Base-by-base conservation (phyloP, 116 monocot species). In the Iris pallida region DNA sequence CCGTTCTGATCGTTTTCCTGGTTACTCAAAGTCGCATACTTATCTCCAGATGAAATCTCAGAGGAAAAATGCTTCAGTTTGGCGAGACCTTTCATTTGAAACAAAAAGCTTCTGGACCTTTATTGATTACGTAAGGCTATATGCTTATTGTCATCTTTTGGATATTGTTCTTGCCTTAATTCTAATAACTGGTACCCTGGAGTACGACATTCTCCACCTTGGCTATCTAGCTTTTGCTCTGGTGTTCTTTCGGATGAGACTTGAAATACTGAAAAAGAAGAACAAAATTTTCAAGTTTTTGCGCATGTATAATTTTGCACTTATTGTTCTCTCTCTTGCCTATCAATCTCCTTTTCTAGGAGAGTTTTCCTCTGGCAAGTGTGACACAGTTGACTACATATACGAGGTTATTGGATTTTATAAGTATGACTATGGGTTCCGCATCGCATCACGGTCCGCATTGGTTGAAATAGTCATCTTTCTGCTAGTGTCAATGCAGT, bases 361-460 rank as follows among this genome's bases (percentile, higher is more conserved):
- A 48, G 74, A 76, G 53, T 87, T 83, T 65, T 83, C 79, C 63
- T 76, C 89, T 20, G 82, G 86, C 16, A 87, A 89, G 71, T 91
- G 91, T 74, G 80, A 76, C 54, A 85, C 73, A 45, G 52, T 87
- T 55, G 93, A 90, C 58, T 97, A 90, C 55, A 70, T 93, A 55
- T 97, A 87, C 73, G 97, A 97, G 67, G 73, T 97, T 61, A 87
- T 97, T 81, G 97, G 97, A 67, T 87, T 97, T 48, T 90, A 90
- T 69, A 92, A 97, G 58, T 97, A 97, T 85, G 97, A 97, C 61
- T 97, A 97, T 85, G 97, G 97, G 30, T 92, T 97, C 42, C 80
- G 82, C 55, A 92, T 97, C 66, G 92, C 92, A 63, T 92, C 97
- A 71, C 58, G 97, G 10, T 97, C 92, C 45, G 90, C 97, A 16